A percentile compares a stretch with the other conserved stretches of the same genome.
Conservation (phyloP, 179 eudicot species). For the Actinidia arguta region DNA sequence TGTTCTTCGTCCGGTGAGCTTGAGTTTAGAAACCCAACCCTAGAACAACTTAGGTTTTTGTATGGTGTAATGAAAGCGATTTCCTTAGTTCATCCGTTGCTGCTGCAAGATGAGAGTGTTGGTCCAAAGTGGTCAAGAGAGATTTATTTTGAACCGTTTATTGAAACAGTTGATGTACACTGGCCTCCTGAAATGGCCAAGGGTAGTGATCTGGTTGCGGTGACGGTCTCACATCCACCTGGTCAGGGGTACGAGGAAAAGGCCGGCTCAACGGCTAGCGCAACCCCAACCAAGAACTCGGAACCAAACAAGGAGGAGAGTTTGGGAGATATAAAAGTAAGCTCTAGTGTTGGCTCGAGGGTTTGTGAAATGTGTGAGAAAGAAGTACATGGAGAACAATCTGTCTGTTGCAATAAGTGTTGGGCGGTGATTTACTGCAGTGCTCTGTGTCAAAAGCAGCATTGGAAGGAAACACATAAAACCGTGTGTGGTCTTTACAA, state of each 20-base stretch:
- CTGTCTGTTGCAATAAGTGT: slow-evolving; percentile 47
- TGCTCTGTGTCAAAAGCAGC: slow-evolving; percentile 53
- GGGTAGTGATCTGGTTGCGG: slow-evolving; percentile 61
- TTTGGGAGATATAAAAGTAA: slow-evolving; percentile 34
- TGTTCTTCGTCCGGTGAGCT: slow-evolving; percentile 51
- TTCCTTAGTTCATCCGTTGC: slow-evolving; percentile 63
- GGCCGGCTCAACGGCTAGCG: slow-evolving; percentile 43
- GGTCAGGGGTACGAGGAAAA: slow-evolving; percentile 62
- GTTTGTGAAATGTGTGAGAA: slow-evolving; percentile 55
- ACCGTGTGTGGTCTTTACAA: slow-evolving; percentile 53
- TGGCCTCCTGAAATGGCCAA: slow-evolving; percentile 60
- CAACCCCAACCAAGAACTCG: slow-evolving; percentile 49
- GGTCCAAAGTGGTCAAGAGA: slow-evolving; percentile 43
- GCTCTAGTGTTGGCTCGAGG: slow-evolving; percentile 29
- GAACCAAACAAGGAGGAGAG: slow-evolving; percentile 47
- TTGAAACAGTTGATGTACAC: slow-evolving; percentile 77
- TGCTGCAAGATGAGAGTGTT: slow-evolving; percentile 42
- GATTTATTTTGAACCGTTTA: slow-evolving; percentile 55
- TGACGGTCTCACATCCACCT: slow-evolving; percentile 68
- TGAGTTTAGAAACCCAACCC: slow-evolving; percentile 52
- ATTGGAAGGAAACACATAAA: slow-evolving; percentile 57
- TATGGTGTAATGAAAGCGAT: slow-evolving; percentile 58
- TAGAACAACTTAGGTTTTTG: slow-evolving; percentile 66
- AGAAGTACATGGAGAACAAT: slow-evolving; percentile 48
- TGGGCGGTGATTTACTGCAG: slow-evolving; percentile 48